phyloP scores from a whole-genome alignment of 495 filamentous ascomycete species.

The Massariosphaeria phaeospora region DNA sequence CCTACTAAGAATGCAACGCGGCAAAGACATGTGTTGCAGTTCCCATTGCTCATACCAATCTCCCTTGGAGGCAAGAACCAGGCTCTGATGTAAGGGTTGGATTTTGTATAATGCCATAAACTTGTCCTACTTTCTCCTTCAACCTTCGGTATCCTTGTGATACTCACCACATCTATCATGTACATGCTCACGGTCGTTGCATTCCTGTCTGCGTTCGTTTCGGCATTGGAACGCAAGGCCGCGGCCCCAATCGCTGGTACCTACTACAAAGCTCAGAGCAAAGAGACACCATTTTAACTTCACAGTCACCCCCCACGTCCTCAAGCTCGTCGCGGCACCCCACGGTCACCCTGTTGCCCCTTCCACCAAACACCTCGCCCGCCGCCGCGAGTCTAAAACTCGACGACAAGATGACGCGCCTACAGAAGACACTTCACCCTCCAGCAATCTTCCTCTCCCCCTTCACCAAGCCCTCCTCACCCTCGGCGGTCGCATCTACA shows the following conservation, averaged over 20 bases:
- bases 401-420: background rate
- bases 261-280: no score
- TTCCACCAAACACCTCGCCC: background rate
- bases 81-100: no score
- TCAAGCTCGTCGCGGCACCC: background rate
- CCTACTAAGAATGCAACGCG: no score
- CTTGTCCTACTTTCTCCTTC: no score
- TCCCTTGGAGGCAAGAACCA: no score
- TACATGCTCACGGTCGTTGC: no score
- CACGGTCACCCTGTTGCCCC: background rate
- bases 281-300: background rate
- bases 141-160: no score
- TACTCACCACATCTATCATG: no score
- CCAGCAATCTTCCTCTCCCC: background rate
- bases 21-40: no score
- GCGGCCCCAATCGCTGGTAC: background rate
- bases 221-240: background rate
- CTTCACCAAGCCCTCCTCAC: constrained; percentile 10
- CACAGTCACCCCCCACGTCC: constrained; percentile 6
- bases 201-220: no score
- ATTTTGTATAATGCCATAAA: no score
- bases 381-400: background rate
- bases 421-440: background rate
- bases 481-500: constrained; percentile 29
- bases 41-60: no score